Conservation (phyloP, 2,329 filamentous ascomycete genomes). For the Exutisphaerella laricina region DNA sequence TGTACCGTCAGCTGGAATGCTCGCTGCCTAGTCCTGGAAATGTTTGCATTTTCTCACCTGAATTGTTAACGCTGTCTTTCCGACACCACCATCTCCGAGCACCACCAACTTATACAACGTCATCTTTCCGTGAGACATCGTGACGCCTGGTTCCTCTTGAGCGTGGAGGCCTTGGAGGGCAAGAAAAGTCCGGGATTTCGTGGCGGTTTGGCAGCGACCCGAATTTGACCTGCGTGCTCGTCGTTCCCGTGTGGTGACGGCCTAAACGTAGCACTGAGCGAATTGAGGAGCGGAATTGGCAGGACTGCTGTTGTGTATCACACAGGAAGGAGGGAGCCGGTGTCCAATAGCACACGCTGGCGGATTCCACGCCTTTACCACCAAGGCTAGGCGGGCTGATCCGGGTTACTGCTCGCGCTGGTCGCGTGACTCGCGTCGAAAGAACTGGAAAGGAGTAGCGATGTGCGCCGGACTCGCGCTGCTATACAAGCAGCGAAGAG, state of each 20-base stretch:
- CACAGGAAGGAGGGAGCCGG: slow-evolving; percentile 9
- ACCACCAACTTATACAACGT: slow-evolving; percentile 81
- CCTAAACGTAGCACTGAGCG: slow-evolving; percentile 9
- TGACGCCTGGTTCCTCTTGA: slow-evolving; percentile 9
- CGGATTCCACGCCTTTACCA: slow-evolving; percentile 4
- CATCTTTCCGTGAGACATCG: slow-evolving; percentile 37
- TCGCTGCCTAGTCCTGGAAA: neutral
- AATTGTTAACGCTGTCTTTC: slow-evolving; percentile 98
- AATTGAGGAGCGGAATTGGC: slow-evolving; percentile 12
- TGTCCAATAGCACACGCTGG: slow-evolving; percentile 12
- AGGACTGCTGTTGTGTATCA: slow-evolving; percentile 12
- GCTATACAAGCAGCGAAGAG: slow-evolving; percentile 12
- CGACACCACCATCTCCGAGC: slow-evolving; percentile 94
- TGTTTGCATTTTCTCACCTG: slow-evolving; percentile 44
- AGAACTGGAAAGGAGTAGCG: neutral
- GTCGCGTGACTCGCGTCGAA: neutral
- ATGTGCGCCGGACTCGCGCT: slow-evolving; percentile 1
- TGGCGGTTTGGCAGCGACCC: slow-evolving; percentile 11
- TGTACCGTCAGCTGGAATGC: slow-evolving; percentile 10
- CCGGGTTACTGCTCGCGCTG: neutral
- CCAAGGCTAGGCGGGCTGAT: slow-evolving; percentile 1
- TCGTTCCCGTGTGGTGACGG: slow-evolving; percentile 6
- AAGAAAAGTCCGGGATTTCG: slow-evolving; percentile 1
- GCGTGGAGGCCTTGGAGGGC: slow-evolving; percentile 1
- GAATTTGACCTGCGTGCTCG: slow-evolving; percentile 10